Percentiles rank a stretch among this genome's conserved stretches.
Evolutionary conservation across 2,329 filamentous ascomycete species (phyloP).

Genomic region (Aspergillus sp.): DNA sequence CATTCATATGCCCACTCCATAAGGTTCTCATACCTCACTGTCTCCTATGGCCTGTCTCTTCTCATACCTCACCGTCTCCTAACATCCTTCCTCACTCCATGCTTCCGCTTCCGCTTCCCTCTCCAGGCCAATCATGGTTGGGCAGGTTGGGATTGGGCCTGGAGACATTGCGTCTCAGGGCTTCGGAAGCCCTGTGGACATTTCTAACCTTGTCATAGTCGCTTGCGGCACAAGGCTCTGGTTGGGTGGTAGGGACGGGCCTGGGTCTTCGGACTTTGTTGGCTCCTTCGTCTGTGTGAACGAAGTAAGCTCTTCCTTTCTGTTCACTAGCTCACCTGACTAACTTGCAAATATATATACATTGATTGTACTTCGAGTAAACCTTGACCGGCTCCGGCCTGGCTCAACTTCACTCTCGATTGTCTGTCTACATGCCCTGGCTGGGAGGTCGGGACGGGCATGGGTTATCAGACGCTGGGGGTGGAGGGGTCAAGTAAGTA

Average conservation of each 20-base stretch:
- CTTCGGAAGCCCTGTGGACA: neutral
- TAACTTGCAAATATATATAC: neutral
- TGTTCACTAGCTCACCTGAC: neutral
- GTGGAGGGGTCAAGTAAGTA: neutral
- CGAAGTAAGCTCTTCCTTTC: neutral
- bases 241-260: slow-evolving; percentile 11
- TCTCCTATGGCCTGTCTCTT: too few species aligned
- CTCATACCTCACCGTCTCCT: too few species aligned
- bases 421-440: slow-evolving; percentile 2
- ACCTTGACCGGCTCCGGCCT: too few species aligned
- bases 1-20: too few species aligned
- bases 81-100: too few species aligned
- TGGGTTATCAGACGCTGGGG: slow-evolving; percentile 5
- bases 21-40: too few species aligned
- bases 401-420: too few species aligned
- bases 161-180: too few species aligned
- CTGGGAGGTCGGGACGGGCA: slow-evolving; percentile 16
- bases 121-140: neutral
- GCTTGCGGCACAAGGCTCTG: neutral
- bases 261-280: slow-evolving; percentile 1
- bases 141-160: neutral
- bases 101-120: too few species aligned
- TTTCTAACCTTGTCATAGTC: neutral
- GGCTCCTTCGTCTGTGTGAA: neutral
- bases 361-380: neutral